Evolutionary conservation across 345 rosid species (phyloP).

Genomic region (Euclidium syriacum): DNA sequence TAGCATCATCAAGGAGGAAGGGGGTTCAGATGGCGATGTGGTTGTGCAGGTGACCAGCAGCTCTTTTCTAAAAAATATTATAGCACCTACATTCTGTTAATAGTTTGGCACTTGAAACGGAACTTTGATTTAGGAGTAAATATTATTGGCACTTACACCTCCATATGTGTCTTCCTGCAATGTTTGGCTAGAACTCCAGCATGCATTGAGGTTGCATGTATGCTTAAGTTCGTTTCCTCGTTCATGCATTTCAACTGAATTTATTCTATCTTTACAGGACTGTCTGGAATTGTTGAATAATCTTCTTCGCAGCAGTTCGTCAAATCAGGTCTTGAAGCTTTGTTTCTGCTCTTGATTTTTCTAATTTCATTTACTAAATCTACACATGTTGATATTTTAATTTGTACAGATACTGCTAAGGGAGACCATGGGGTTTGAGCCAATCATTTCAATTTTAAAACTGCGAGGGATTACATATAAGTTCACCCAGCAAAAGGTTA

Average conservation of each 20-base stretch:
- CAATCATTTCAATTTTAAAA: constrained; percentile 65
- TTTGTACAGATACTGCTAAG: constrained; percentile 66
- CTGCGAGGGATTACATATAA: constrained; percentile 73
- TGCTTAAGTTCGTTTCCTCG: background rate
- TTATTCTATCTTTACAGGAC: constrained; percentile 45
- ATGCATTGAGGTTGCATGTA: constrained; percentile 5
- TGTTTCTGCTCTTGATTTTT: constrained; percentile 6
- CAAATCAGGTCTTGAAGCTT: constrained; percentile 66
- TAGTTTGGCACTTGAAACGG: background rate
- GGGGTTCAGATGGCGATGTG: constrained; percentile 96
- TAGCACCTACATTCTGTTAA: background rate
- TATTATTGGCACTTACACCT: background rate
- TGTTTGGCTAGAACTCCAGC: background rate
- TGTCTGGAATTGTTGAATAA: constrained; percentile 91
- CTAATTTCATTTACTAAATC: background rate
- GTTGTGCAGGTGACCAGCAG: constrained; percentile 79
- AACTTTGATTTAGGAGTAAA: background rate
- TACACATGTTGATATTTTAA: constrained; percentile 25
- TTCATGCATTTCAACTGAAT: background rate
- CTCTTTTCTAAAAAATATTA: background rate
- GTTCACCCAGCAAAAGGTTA: constrained; percentile 97
- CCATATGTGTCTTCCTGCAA: background rate
- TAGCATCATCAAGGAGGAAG: constrained; percentile 92
- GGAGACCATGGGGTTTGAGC: constrained; percentile 93
- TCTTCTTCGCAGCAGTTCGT: constrained; percentile 73